These are phyloP conservation scores for Lichtheimia corymbifera DNA, from an alignment of 371 early-diverging fungal genomes.

Conservation along the genomic window DNA sequence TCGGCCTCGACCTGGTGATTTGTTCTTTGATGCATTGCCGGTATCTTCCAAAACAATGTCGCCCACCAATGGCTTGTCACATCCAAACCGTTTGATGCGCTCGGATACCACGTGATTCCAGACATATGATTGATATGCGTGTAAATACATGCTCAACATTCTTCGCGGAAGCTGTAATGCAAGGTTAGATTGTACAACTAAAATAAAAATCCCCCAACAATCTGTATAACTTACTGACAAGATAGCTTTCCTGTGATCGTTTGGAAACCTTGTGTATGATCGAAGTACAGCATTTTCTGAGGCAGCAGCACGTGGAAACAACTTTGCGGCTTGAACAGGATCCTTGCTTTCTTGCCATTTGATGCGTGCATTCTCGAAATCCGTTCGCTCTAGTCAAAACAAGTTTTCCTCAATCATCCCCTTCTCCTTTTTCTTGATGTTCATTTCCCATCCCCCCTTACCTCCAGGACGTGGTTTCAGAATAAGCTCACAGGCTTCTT, in stretches of 20 bases:
- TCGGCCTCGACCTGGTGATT: neutral
- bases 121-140: conserved; percentile 95
- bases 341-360: conserved; percentile 72
- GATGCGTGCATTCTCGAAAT: conserved; percentile 62
- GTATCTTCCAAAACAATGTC: conserved; percentile 75
- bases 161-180: conserved; percentile 76
- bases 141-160: conserved; percentile 91
- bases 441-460: conserved; percentile 13
- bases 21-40: neutral
- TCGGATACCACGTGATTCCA: conserved; percentile 93
- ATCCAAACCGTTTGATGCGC: conserved; percentile 75
- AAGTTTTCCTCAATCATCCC: too few relatives aligned
- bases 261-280: conserved; percentile 43
- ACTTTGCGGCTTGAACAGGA: conserved; percentile 56
- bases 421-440: too few relatives aligned
- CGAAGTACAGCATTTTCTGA: conserved; percentile 77
- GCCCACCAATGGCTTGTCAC: conserved; percentile 70
- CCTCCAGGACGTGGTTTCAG: conserved; percentile 76
- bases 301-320: conserved; percentile 70
- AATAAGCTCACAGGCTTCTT: conserved; percentile 76
- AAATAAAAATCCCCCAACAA: neutral
- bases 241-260: conserved; percentile 65
- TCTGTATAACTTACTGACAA: conserved; percentile 43
- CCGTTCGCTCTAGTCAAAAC: conserved; percentile 49
- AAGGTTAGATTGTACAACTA: neutral